Evolutionary conservation across 129 eudicot species (phyloP), one percentile per base, ranked within the genome.

Genomic region (Dittrichia graveolens): DNA sequence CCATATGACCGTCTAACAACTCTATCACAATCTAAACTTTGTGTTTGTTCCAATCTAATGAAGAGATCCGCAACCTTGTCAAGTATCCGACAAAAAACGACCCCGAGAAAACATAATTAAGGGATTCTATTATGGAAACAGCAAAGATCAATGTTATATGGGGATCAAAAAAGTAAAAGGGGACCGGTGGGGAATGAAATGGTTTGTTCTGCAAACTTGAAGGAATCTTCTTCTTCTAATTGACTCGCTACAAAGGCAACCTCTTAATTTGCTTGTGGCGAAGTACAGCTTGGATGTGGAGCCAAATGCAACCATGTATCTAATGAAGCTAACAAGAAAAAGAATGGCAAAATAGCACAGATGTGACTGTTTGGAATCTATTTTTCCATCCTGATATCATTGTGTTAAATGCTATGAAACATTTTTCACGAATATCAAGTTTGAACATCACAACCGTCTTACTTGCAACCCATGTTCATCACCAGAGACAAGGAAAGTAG

Each of bases 281-380:
- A 84, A 63, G 37, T 79, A 81, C 50, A 80, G 81, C 3, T 76
- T 63, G 12, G 58, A 47, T 37, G 45, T 52, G 42, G 69, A 79
- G 65, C 19, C 61, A 42, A 79, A 81, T 53, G 47, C 58, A 5
- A 35, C 41, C 1, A 68, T 64, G 34, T 35, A n/a, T 72, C 14
- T 38, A 5, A 71, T 65, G 76, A 81, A 63, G 43, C 49, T 24
- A 37, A 9, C 55, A 65, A 60, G 60, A 45, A 75, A 75, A 5
- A 65, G 15, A 13, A 35, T 15, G 5, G 18, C 19, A 57, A 46
- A 67, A 76, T 77, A 72, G 46, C 71, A 9, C 38, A 72, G 85
- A 69, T 83, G 91, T 40, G 61, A 67, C 7, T 87, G 88, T 53
- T 52, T 87, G 70, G 88, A 87, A 64, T 84, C 81, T 10, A 31